Base-by-base conservation (phyloP, 208 protist genomes). In the Spongospora subterranea region DNA sequence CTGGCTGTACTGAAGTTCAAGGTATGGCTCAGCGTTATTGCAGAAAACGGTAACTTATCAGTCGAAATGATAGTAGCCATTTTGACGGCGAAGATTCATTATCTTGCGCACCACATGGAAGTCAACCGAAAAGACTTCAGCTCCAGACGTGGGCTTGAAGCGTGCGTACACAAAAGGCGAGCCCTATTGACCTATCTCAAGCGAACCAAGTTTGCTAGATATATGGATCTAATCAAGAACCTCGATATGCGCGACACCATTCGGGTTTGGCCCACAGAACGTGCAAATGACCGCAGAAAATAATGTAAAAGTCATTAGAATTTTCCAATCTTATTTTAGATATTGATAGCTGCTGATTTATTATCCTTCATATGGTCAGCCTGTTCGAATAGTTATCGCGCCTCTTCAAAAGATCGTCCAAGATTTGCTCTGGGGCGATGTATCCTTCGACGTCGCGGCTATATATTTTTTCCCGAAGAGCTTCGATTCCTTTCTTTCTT, bases 1-100 rank as follows among this genome's bases (percentile, higher is more conserved):
- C 88, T 6, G 88, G 88, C 40, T 54, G 35, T 13, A 54, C 88
- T 0, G 88, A 89, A 43, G 88, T 89, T 24, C 88, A 89, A 46
- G 46, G 88, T 89, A 50, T 46, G 17, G 6, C 71, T 43, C 71
- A n/a, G 6, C 35, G 6, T 43, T 60, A 29, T 60, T 60, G 6
- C 24, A 29, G 50, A 60, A 29, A 60, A 60, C 6, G 50, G 13
- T 60, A 60, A 60, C 24, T 6, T 60, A n/a, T n/a, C n/a, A n/a
- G n/a, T n/a, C n/a, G n/a, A 6, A 13, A 35, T 35, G 6, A 6
- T 43, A 82, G 71, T 82, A 20, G 71, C 17, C 6, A 82, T 82
- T 45, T 82, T 82, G 35, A 82, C 71, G 17, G 6, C 71, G 17
- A 6, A n/a, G 6, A 82, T 82, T n/a, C 71, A 82, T 43, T 82